Percentiles rank a stretch among this genome's conserved stretches.
These are phyloP conservation scores for Physcomitrium patens DNA, from an alignment of 225 moss, liverwort and hornwort genomes.

Conservation along the genomic window DNA sequence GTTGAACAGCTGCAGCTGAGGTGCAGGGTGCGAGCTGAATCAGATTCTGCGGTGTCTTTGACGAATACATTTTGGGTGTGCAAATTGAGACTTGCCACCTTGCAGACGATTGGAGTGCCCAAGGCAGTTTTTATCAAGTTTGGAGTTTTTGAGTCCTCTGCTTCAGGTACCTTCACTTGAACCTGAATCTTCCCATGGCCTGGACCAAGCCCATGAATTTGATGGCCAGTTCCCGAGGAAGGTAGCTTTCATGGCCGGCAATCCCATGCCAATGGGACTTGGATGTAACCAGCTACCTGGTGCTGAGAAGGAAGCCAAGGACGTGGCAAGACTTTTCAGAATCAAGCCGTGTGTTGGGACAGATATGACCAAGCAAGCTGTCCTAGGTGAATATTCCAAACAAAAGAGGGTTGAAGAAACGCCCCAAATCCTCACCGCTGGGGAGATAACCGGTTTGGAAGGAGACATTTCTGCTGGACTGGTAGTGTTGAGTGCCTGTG, in stretches of 20 bases:
- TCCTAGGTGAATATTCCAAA: not conserved
- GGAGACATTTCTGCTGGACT: slow-evolving; percentile 12
- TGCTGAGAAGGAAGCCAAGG: not conserved
- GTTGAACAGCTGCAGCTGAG: no score
- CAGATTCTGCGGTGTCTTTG: no score
- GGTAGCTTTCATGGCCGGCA: not conserved
- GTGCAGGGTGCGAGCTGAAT: no score
- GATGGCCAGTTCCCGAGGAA: not conserved
- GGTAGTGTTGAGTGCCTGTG: slow-evolving; percentile 30
- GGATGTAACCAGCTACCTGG: not conserved
- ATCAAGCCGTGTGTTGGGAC: not conserved
- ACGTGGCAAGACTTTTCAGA: not conserved
- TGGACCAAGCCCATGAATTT: not conserved
- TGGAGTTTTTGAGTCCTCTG: not conserved
- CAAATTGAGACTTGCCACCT: slow-evolving; percentile 24
- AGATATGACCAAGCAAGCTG: not conserved
- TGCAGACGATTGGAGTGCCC: slow-evolving; percentile 16
- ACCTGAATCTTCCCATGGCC: not conserved
- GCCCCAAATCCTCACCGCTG: slow-evolving; percentile 6
- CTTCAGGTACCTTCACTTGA: not conserved
- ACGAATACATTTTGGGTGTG: slow-evolving; percentile 1
- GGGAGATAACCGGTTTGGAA: slow-evolving; percentile 18
- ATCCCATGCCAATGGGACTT: not conserved
- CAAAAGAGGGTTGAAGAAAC: slow-evolving; percentile 1
- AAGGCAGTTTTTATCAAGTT: not conserved